A percentile compares a stretch with the other conserved stretches of the same genome.
phyloP scores from a whole-genome alignment of 2,329 filamentous ascomycete species.

The Magnaporthales sp. region DNA sequence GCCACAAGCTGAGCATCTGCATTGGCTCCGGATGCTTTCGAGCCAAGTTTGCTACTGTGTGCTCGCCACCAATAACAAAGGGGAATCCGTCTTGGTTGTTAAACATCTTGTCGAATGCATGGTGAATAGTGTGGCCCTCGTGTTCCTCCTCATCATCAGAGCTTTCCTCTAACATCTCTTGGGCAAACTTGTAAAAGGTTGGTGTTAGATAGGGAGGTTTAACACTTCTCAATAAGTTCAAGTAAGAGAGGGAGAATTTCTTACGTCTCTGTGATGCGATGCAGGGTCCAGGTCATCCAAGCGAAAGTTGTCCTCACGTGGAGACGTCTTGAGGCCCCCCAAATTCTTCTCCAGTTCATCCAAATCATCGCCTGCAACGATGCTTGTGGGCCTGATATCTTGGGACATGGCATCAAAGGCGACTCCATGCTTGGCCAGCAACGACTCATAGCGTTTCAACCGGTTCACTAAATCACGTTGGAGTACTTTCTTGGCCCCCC shows the following conservation, averaged over 20 bases:
- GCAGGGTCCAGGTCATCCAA: not conserved
- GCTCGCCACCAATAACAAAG: constrained; percentile 40
- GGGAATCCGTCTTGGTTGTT: constrained; percentile 47
- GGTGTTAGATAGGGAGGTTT: not conserved
- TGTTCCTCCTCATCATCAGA: constrained; percentile 48
- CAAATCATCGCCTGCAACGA: constrained; percentile 33
- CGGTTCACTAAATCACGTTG: constrained; percentile 63
- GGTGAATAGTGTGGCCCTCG: constrained; percentile 45
- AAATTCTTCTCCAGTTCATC: constrained; percentile 49
- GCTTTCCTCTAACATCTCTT: constrained; percentile 40
- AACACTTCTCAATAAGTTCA: not conserved
- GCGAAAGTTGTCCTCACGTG: constrained; percentile 12
- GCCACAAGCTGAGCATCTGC: constrained; percentile 58
- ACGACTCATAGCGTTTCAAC: constrained; percentile 57
- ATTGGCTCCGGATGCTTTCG: constrained; percentile 44
- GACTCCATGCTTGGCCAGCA: constrained; percentile 58
- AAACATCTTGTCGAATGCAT: constrained; percentile 52
- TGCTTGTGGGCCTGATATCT: constrained; percentile 32
- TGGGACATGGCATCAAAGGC: constrained; percentile 58
- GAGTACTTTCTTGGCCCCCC: constrained; percentile 53
- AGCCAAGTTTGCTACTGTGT: constrained; percentile 29
- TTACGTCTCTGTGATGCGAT: not conserved
- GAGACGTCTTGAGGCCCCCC: constrained; percentile 43
- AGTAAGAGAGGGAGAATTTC: not conserved
- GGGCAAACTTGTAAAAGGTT: constrained; percentile 33